phyloP scores from a whole-genome alignment of 192 early-diverging fungal species.

The Backusella westeae region DNA sequence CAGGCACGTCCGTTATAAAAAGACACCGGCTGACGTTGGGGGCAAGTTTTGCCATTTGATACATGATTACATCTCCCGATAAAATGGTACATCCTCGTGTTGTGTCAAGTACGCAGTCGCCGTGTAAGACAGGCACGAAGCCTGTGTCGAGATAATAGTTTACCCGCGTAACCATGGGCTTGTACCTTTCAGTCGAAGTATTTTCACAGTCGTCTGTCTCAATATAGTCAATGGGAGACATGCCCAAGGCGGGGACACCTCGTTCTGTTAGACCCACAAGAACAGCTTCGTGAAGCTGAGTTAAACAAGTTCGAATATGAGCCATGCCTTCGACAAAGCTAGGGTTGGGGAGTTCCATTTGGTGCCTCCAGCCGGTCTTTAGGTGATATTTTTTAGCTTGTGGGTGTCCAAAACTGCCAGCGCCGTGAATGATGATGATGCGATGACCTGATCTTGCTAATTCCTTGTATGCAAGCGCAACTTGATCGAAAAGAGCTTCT shows the following conservation, averaged over 20 bases:
- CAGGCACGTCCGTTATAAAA: constrained; percentile 37
- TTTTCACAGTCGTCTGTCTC: constrained; percentile 15
- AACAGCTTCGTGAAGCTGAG: constrained; percentile 16
- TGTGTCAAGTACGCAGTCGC: constrained; percentile 34
- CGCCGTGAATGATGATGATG: constrained; percentile 35
- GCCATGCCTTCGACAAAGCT: constrained; percentile 1
- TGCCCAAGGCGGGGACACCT: constrained; percentile 19
- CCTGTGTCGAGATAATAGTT: constrained; percentile 14
- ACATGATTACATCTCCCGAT: constrained; percentile 35
- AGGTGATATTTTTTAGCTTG: constrained; percentile 34
- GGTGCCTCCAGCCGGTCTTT: constrained; percentile 17
- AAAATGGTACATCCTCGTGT: constrained; percentile 30
- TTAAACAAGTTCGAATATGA: constrained; percentile 10
- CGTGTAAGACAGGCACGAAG: constrained; percentile 33
- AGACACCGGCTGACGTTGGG: constrained; percentile 19
- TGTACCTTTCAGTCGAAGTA: background rate
- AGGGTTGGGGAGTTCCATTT: background rate
- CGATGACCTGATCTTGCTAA: background rate
- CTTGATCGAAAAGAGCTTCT: background rate
- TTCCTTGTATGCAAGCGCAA: background rate
- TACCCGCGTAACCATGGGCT: background rate
- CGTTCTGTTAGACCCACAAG: background rate
- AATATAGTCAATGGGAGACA: constrained; percentile 31
- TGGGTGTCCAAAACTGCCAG: constrained; percentile 41
- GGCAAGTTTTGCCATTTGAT: constrained; percentile 18